Evolutionary conservation across 768 basidiomycete genomes (phyloP).

Genomic region (Lentinula aciculospora): DNA sequence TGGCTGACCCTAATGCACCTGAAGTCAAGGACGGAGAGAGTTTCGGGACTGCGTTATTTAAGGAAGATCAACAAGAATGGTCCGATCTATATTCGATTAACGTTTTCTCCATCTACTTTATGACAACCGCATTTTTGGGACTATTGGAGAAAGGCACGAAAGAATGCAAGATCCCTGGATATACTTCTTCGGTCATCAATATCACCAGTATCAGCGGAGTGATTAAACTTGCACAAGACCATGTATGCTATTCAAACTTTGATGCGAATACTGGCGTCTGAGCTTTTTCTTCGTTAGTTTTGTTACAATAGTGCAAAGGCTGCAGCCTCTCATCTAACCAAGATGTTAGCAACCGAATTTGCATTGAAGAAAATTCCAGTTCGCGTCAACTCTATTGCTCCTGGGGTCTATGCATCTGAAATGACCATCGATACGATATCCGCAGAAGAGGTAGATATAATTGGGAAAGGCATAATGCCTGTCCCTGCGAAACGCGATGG

Average conservation of each 20-base stretch:
- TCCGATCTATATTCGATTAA: slow-evolving; percentile 57
- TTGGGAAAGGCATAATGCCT: slow-evolving; percentile 55
- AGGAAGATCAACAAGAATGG: slow-evolving; percentile 64
- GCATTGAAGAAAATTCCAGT: slow-evolving; percentile 63
- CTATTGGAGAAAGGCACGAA: slow-evolving; percentile 67
- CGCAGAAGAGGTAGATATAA: slow-evolving; percentile 40
- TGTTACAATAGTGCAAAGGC: slow-evolving; percentile 80
- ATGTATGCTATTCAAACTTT: slow-evolving; percentile 40
- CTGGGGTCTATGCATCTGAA: slow-evolving; percentile 72
- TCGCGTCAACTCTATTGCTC: slow-evolving; percentile 70
- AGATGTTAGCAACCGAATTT: slow-evolving; percentile 71
- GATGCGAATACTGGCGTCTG: neutral
- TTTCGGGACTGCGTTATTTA: slow-evolving; percentile 64
- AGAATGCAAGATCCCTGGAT: slow-evolving; percentile 38
- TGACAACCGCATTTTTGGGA: slow-evolving; percentile 71
- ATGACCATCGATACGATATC: slow-evolving; percentile 57
- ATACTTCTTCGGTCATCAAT: slow-evolving; percentile 67
- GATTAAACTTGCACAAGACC: slow-evolving; percentile 66
- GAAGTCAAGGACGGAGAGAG: slow-evolving; percentile 60
- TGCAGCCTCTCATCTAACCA: slow-evolving; percentile 71
- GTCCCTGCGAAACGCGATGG: slow-evolving; percentile 62
- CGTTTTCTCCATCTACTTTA: slow-evolving; percentile 72
- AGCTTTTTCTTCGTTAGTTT: slow-evolving; percentile 39
- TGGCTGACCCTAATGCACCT: slow-evolving; percentile 49
- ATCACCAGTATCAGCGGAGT: slow-evolving; percentile 75